Conservation (phyloP, 2,329 filamentous ascomycete species). For the Aspergillus sp. region DNA sequence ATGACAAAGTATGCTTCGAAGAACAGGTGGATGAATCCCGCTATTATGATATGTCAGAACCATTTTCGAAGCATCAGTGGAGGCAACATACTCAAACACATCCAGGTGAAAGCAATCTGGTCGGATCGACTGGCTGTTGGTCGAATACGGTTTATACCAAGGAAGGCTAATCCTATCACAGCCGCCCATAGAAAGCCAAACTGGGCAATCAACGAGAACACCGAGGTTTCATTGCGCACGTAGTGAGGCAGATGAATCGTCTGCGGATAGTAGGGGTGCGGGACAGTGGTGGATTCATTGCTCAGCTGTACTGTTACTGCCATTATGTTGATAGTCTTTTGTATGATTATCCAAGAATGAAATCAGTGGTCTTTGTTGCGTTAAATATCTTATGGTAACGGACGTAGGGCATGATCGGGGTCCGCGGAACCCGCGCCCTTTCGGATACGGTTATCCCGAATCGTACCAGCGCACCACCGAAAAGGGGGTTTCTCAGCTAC, state of each 20-base stretch:
- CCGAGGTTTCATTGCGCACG: constrained; percentile 54
- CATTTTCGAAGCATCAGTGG: background rate
- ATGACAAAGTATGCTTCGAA: constrained; percentile 71
- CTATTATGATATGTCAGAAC: constrained; percentile 1
- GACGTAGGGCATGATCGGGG: background rate
- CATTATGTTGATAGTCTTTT: background rate
- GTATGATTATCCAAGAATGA: background rate
- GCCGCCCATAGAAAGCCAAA: constrained; percentile 50
- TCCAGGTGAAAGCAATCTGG: constrained; percentile 58
- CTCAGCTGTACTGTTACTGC: background rate
- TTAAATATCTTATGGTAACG: background rate
- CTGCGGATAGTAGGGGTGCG: constrained; percentile 61
- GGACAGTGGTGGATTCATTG: background rate
- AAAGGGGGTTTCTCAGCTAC: too few species aligned
- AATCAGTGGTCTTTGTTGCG: background rate
- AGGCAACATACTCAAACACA: constrained; percentile 53
- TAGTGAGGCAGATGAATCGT: constrained; percentile 53
- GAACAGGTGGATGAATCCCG: constrained; percentile 52
- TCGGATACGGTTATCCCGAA: background rate
- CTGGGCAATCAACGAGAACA: constrained; percentile 48
- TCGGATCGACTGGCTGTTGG: constrained; percentile 47
- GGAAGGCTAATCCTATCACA: constrained; percentile 50
- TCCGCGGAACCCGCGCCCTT: background rate
- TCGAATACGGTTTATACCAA: constrained; percentile 44
- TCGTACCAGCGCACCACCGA: background rate